phyloP scores from a whole-genome alignment of 2,329 filamentous ascomycete species.

The Xylaria hypoxylon region DNA sequence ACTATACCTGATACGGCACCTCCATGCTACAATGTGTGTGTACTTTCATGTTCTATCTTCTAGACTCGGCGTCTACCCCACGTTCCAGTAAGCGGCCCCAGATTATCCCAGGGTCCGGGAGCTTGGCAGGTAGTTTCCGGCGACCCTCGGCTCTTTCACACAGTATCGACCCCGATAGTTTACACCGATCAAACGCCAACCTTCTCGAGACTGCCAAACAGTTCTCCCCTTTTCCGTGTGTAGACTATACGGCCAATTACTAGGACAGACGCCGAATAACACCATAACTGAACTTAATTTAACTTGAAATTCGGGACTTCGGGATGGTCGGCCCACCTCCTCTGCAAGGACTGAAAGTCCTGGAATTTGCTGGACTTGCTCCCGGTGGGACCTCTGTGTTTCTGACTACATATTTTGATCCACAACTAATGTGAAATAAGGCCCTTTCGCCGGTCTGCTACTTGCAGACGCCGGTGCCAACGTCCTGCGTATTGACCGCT shows the following conservation, averaged over 20 bases:
- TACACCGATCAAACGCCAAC: background rate
- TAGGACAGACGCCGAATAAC: background rate
- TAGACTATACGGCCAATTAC: background rate
- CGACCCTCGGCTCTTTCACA: constrained; percentile 44
- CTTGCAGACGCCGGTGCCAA: constrained; percentile 90
- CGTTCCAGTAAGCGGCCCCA: constrained; percentile 4
- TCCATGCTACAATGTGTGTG: too few species aligned
- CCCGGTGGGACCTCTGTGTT: constrained; percentile 61
- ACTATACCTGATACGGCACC: too few species aligned
- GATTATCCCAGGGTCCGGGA: constrained; percentile 9
- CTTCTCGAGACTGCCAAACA: background rate
- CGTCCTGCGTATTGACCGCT: constrained; percentile 86
- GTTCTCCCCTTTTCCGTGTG: background rate
- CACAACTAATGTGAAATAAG: constrained; percentile 56
- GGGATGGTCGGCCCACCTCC: constrained; percentile 56
- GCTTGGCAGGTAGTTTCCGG: constrained; percentile 6
- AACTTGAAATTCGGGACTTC: background rate
- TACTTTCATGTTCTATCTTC: too few species aligned
- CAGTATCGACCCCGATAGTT: constrained; percentile 9
- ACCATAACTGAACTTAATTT: background rate
- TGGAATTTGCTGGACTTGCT: constrained; percentile 71
- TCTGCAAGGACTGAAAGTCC: constrained; percentile 65
- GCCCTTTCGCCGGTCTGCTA: constrained; percentile 88
- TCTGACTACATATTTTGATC: background rate
- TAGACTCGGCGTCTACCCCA: too few species aligned